These are phyloP conservation scores for Candolleomyces aberdarensis DNA, from an alignment of 768 basidiomycete genomes.

Conservation along the genomic window DNA sequence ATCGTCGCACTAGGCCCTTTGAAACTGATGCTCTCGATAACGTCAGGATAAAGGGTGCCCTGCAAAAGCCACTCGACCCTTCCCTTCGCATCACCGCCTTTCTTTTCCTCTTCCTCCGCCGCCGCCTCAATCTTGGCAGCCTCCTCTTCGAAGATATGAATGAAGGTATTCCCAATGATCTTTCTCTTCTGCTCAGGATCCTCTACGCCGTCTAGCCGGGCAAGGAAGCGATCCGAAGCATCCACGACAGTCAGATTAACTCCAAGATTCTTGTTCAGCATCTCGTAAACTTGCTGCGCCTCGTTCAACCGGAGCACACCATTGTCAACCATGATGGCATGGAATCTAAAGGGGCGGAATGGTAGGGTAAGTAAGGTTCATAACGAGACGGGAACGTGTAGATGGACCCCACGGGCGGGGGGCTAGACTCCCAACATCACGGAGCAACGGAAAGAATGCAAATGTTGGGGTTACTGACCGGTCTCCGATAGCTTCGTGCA, in stretches of 20 bases:
- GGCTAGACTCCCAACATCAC: background rate
- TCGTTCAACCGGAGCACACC: conserved; percentile 94
- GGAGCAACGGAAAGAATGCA: background rate
- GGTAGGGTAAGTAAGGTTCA: too few species aligned
- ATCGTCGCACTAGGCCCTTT: conserved; percentile 99
- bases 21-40: conserved; percentile 99
- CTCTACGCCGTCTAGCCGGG: conserved; percentile 83
- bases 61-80: conserved; percentile 96
- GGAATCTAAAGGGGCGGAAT: conserved; percentile 61
- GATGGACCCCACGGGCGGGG: too few species aligned
- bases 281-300: conserved; percentile 84
- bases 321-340: conserved; percentile 99
- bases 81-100: conserved; percentile 73
- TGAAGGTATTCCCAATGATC: conserved; percentile 99
- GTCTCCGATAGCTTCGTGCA: conserved; percentile 99
- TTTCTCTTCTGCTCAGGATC: conserved; percentile 97
- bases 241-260: conserved; percentile 96
- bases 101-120: conserved; percentile 71
- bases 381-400: too few species aligned
- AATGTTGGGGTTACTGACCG: conserved; percentile 46
- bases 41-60: conserved; percentile 97
- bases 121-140: conserved; percentile 83
- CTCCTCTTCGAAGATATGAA: conserved; percentile 95
- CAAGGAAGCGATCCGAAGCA: conserved; percentile 90
- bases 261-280: conserved; percentile 91